Evolutionary conservation across 768 basidiomycete species (phyloP), one percentile per base, ranked within the genome.

Genomic region (Panaeolus cyanescens): DNA sequence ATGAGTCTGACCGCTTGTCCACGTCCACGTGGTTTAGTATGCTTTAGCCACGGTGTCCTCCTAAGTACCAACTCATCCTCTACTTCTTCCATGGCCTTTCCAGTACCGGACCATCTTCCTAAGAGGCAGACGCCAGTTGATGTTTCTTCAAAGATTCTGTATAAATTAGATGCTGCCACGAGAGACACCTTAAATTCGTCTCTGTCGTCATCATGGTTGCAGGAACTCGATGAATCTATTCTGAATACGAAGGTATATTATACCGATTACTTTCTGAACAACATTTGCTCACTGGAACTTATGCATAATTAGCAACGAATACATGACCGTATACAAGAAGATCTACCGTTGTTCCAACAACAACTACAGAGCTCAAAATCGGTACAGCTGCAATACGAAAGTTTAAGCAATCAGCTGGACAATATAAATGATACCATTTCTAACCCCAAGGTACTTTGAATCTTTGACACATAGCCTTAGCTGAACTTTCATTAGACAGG

Each of bases 171-270:
- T 63, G 80, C 85, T 30, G 84, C 85, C 9, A 83, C 85, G 7
- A 74, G 76, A 63, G 77, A 85, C 64, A 77, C 86, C 1, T 71
- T 94, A 33, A 86, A 80, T 65, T 84, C 90, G 37, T 68, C 79
- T 32, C 70, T 90, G 56, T 89, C 88, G 12, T 76, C 83, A 31
- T 86, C 85, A 60, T 94, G 92, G 91, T 75, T 92, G 36, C 70
- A 75, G 0, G 89, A 92, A 69, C 79, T 96, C 30, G 87, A 95
- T 65, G 80, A 83, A 50, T 85, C 88, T 12, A 91, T 95, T 62
- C 75, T 75, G 22, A 76, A 78, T 33, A 92, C 90, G 10, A 91
- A 92, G 80, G 94, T 93, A 68, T 55, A 74, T 62, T 55, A 34
- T n/a, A n/a, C 58, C 32, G 7, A 28, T 17, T 25, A 39, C 9